Conservation (phyloP, 768 basidiomycete genomes). For the Fistulinella prunicolor region DNA sequence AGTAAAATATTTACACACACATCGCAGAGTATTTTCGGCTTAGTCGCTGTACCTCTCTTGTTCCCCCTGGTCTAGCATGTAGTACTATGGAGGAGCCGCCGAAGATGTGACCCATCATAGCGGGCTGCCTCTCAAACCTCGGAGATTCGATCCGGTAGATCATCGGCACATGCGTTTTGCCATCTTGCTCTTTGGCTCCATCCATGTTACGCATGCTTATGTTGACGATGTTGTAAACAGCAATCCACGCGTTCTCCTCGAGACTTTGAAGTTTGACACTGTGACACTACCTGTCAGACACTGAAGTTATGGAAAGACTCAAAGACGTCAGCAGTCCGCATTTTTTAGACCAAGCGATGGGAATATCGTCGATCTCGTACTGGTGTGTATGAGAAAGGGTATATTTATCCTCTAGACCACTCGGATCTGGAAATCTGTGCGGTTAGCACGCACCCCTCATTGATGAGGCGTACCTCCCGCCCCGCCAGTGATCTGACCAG, state of each 20-base stretch:
- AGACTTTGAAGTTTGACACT: not conserved
- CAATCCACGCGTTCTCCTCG: not conserved
- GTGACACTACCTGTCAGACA: no score
- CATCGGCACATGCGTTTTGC: not conserved
- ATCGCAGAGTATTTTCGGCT: not conserved
- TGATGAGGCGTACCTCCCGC: no score
- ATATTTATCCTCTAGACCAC: not conserved
- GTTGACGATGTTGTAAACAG: not conserved
- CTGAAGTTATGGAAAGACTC: not conserved
- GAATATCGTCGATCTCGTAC: slow-evolving; percentile 6
- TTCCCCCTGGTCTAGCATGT: no score
- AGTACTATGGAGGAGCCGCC: no score
- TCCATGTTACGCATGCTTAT: not conserved
- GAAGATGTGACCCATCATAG: no score
- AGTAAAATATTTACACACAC: not conserved
- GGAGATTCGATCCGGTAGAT: not conserved
- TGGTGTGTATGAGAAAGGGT: slow-evolving; percentile 7
- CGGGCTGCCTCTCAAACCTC: not conserved
- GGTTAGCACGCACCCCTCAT: not conserved
- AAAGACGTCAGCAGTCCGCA: not conserved
- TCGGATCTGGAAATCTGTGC: slow-evolving; percentile 3
- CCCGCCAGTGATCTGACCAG: no score
- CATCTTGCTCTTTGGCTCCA: not conserved
- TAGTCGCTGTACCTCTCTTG: no score
- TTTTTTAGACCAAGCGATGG: slow-evolving; percentile 6